phyloP scores from a whole-genome alignment of 495 filamentous ascomycete species.

The Neurospora sp. region DNA sequence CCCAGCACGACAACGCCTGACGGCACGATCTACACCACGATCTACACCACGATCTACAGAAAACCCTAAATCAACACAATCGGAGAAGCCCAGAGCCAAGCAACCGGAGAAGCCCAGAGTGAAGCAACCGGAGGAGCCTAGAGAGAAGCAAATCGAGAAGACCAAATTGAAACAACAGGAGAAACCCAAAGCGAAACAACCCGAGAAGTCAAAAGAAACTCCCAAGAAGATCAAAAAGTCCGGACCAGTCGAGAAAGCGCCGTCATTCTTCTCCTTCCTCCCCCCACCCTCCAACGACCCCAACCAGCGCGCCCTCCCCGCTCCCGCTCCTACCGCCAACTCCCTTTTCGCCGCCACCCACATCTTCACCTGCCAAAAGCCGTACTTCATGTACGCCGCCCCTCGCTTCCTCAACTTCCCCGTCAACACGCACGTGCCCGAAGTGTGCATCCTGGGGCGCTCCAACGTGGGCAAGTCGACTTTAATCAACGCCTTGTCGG shows the following conservation, averaged over 20 bases:
- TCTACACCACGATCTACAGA: neutral
- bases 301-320: conserved; percentile 10
- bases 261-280: conserved; percentile 17
- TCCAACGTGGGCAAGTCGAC: conserved; percentile 91
- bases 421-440: conserved; percentile 44
- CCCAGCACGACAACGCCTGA: neutral
- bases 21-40: neutral
- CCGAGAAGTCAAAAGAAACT: neutral
- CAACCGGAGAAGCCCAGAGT: neutral
- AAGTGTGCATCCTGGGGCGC: conserved; percentile 56
- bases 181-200: neutral
- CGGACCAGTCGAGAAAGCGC: neutral
- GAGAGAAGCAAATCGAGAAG: neutral
- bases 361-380: conserved; percentile 54
- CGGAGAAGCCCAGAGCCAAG: neutral
- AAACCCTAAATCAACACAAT: too few species aligned
- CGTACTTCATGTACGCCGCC: conserved; percentile 61
- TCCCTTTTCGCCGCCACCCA: conserved; percentile 30
- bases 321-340: conserved; percentile 3
- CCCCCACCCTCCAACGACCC: conserved; percentile 27
- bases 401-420: conserved; percentile 60
- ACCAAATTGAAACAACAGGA: neutral
- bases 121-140: neutral
- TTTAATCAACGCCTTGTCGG: conserved; percentile 74
- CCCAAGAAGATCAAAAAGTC: neutral